Conservation (phyloP, 2,329 filamentous ascomycete genomes). For the Tolypocladium tropicale region DNA sequence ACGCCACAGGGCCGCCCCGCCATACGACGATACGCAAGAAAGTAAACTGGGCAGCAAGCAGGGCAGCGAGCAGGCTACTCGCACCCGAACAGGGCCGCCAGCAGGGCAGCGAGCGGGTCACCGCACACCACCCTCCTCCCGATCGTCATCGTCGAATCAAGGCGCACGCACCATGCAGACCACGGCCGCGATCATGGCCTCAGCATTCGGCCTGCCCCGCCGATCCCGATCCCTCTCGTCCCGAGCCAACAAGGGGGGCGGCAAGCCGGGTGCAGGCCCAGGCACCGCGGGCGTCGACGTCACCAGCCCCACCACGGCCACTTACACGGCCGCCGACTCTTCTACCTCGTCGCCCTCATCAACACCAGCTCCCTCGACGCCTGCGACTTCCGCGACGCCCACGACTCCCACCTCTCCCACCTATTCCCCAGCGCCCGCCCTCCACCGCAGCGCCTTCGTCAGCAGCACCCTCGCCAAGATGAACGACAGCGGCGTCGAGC, state of each 20-base stretch:
- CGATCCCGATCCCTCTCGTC: conserved; percentile 10
- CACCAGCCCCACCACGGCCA: background rate
- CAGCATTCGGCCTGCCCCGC: conserved; percentile 22
- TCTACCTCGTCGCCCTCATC: conserved; percentile 4
- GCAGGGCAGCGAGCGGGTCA: background rate
- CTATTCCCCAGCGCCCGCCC: conserved; percentile 2
- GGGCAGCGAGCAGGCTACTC: background rate
- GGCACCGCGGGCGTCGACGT: background rate
- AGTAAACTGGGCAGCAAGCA: too few species aligned
- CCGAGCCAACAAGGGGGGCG: conserved; percentile 8
- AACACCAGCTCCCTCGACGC: background rate
- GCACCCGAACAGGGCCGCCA: background rate
- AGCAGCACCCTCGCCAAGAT: conserved; percentile 14
- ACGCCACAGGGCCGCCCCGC: too few species aligned
- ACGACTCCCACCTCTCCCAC: too few species aligned
- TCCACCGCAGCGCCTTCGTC: conserved; percentile 8
- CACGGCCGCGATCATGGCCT: conserved; percentile 17
- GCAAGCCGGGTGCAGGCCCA: background rate
- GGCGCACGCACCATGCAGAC: conserved; percentile 14
- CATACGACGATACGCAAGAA: too few species aligned
- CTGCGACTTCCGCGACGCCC: background rate
- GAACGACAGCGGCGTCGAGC: conserved; percentile 22
- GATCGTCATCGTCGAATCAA: too few species aligned
- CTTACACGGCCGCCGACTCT: background rate
- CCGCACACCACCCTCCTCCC: too few species aligned